phyloP scores from a whole-genome alignment of 371 early-diverging fungal genomes.

The Blastocladiella emersonii region DNA sequence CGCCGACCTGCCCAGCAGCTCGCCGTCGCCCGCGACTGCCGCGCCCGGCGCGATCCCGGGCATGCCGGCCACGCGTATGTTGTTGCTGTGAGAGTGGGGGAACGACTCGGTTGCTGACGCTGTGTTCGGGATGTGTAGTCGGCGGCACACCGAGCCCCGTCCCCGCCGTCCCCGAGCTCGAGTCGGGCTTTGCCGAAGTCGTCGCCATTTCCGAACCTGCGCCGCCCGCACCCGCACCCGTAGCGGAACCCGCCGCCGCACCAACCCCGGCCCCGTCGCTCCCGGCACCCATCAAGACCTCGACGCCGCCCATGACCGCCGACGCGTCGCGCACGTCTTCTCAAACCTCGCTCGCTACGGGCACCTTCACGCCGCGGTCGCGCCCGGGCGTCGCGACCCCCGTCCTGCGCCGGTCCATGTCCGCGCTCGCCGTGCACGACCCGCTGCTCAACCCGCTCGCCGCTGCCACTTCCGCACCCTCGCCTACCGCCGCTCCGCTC shows the following conservation, averaged over 20 bases:
- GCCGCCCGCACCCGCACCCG: neutral
- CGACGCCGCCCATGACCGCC: neutral
- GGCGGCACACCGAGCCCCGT: neutral
- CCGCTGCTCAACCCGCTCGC: neutral
- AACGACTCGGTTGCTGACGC: too few species aligned
- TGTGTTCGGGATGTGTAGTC: too few species aligned
- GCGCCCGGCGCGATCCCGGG: neutral
- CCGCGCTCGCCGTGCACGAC: neutral
- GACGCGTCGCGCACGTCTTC: neutral
- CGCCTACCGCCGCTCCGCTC: neutral
- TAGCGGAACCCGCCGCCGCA: neutral
- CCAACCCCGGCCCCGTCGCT: neutral
- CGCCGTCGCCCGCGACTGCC: neutral
- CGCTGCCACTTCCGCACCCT: neutral
- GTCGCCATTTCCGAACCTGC: neutral
- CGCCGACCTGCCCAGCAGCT: neutral
- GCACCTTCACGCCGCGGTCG: neutral
- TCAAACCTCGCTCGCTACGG: too few species aligned
- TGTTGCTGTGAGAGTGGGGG: too few species aligned
- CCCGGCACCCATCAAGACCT: neutral
- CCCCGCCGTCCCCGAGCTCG: neutral
- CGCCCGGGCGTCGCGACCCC: neutral
- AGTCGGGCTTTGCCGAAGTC: too few species aligned
- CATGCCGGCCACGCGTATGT: neutral
- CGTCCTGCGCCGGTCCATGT: neutral